Conservation (phyloP, 179 eudicot genomes). For the Patellifolia procumbens region DNA sequence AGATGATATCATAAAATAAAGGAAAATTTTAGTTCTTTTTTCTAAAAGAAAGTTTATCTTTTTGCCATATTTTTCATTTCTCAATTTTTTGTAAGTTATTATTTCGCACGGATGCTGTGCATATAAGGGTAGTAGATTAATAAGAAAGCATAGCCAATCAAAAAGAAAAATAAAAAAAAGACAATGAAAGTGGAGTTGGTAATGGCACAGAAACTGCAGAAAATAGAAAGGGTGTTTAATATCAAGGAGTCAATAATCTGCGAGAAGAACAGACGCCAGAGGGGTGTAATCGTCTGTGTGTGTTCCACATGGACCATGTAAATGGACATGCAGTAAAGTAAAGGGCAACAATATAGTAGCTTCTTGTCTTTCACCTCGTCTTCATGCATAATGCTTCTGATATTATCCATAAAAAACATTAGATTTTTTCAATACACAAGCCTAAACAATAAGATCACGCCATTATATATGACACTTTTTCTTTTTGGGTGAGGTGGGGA, state of each 20-base stretch:
- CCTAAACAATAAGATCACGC: not conserved
- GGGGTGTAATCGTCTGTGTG: not conserved
- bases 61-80: too few relatives aligned
- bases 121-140: too few relatives aligned
- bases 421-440: not conserved
- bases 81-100: too few relatives aligned
- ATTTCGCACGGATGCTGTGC: too few relatives aligned
- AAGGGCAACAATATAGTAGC: not conserved
- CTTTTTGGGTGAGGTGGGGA: not conserved
- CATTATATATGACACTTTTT: not conserved
- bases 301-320: conserved; percentile 3
- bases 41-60: too few relatives aligned
- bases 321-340: not conserved
- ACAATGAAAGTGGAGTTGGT: conserved; percentile 2
- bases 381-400: not conserved
- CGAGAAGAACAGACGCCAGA: conserved; percentile 9
- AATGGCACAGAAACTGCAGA: not conserved
- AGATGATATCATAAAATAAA: too few relatives aligned
- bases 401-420: not conserved
- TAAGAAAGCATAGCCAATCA: not conserved
- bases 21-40: too few relatives aligned
- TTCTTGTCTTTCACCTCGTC: conserved; percentile 12
- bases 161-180: not conserved
- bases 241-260: conserved; percentile 18
- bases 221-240: not conserved